Percentiles rank a stretch among this genome's conserved stretches.
These are phyloP conservation scores for Glebionis coronaria DNA, from an alignment of 129 eudicot species.

Conservation along the genomic window DNA sequence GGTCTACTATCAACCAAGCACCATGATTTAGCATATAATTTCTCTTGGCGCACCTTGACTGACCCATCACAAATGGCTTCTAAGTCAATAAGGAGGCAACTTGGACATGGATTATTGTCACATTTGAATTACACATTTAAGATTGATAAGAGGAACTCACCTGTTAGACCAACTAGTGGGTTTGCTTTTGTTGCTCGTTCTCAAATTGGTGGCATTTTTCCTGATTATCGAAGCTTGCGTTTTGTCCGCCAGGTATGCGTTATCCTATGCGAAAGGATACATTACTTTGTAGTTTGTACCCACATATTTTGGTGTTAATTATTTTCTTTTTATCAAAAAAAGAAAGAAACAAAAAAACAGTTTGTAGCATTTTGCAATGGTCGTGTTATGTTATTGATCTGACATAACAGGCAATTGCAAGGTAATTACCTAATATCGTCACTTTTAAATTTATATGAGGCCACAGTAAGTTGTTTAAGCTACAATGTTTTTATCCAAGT, in stretches of 20 bases:
- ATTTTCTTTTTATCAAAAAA: no score
- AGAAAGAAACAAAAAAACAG: no score
- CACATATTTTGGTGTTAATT: background rate
- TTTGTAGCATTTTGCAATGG: no score
- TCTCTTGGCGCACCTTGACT: conserved; percentile 72
- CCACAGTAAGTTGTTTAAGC: no score
- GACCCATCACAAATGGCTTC: conserved; percentile 91
- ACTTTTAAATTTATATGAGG: no score
- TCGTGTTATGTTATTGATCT: no score
- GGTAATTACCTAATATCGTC: no score
- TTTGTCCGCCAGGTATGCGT: conserved; percentile 77
- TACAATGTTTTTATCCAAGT: no score
- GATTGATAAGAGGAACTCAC: conserved; percentile 75
- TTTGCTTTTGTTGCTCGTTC: conserved; percentile 72
- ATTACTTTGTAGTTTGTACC: background rate
- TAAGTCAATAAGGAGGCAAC: conserved; percentile 74
- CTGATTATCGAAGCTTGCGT: conserved; percentile 80
- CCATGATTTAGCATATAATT: conserved; percentile 72
- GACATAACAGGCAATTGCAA: no score
- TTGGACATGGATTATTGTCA: conserved; percentile 77
- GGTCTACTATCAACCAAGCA: conserved; percentile 64
- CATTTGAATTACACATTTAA: conserved; percentile 73
- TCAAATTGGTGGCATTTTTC: conserved; percentile 78
- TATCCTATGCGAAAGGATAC: background rate
- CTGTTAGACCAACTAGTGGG: conserved; percentile 83